Evolutionary conservation across 2,329 filamentous ascomycete genomes (phyloP), one percentile per base, ranked within the genome.

Genomic region (Septoria linicola): DNA sequence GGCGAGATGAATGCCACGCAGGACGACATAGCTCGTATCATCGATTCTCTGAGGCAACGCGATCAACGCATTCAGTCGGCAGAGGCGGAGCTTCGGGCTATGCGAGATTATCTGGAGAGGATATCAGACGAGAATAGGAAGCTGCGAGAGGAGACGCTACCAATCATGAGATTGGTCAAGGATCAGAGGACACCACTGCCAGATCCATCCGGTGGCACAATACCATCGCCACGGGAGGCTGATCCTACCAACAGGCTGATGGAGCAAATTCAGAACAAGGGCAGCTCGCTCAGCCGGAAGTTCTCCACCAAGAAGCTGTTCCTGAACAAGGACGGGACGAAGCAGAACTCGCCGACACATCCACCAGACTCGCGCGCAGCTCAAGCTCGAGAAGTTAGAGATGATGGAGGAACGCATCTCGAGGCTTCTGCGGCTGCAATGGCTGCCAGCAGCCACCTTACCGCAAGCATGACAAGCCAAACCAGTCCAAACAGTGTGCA

Each of bases 181-280:
- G 91, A 97, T 68, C 87, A 87, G 62, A 88, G 90, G 59, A 89
- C 96, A 66, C 92, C 92, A 30, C 76, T 97, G 17, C 91, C 91
- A 35, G 75, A 75, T 31, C 72, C 73, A 16, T 49, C 65, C 16
- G 63, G 62, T 14, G 64, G 62, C 27, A 61, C 61, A 6, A 60
- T 68, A 34, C 65, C 66, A 16, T 67, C 65, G 20, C 66, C 66
- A 39, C 61, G 65, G 21, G 66, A 67, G n/a, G 44, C 55, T 2
- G 65, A 67, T 3, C 41, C 61, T 13, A 27, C 54, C 4, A 59
- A 40, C 34, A 45, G 53, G 36, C 56, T 60, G 36, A 51, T 47
- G 47, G 62, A 66, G 7, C 67, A 60, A 19, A 51, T 61, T 20
- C 60, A 65, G 41, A 63, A 64, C 57, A 65, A 70, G 48, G 72